Evolutionary conservation across 2,329 filamentous ascomycete species (phyloP), one percentile per base, ranked within the genome.

Genomic region (Pseudogymnoascus sp.): DNA sequence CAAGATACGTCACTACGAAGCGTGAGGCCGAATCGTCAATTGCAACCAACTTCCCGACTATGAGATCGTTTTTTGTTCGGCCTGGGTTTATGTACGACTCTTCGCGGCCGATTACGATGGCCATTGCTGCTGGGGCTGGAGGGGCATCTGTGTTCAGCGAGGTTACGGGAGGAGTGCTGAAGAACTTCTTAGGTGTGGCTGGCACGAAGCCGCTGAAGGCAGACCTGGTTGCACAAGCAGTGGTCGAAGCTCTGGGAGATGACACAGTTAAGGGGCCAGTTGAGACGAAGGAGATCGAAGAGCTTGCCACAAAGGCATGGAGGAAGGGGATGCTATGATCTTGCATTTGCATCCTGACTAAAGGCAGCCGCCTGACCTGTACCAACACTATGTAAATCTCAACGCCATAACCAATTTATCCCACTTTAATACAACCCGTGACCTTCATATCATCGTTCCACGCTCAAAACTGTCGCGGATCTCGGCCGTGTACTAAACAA

Each of bases 401-500:
- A 56, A 56, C 49, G 16, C 59, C 42, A 62, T 43, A 43, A 46
- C 42, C 28, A 43, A 62, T 62, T 62, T 36, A 62, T 43, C 21
- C 42, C 28, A 43, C 12, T 62, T 62, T 36, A 62, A 23, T 62
- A 46, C 23, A 62, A n/a, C n/a, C 28, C 40, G 40, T 40, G 25
- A 56, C 36, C 21, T 25, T 63, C 73, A 97, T 75, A 97, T 95
- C 84, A 96, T 96, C 3, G 95, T 97, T 16, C 95, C 95, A 67
- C 95, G 85, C 83, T 99, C 95, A 75, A 99, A 99, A 76, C 90
- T 97, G 73, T 99, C 95, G 73, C 95, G 83, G 71, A 99, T 97
- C 75, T 99, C 95, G 34, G 90, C 87, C 53, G 95, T 99, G 77
- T 99, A 99, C 81, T 83, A 66, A 12, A 68, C 60, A 43, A 53